Evolutionary conservation across 495 filamentous ascomycete species (phyloP).

Genomic region (Aspergillus ellipticus): DNA sequence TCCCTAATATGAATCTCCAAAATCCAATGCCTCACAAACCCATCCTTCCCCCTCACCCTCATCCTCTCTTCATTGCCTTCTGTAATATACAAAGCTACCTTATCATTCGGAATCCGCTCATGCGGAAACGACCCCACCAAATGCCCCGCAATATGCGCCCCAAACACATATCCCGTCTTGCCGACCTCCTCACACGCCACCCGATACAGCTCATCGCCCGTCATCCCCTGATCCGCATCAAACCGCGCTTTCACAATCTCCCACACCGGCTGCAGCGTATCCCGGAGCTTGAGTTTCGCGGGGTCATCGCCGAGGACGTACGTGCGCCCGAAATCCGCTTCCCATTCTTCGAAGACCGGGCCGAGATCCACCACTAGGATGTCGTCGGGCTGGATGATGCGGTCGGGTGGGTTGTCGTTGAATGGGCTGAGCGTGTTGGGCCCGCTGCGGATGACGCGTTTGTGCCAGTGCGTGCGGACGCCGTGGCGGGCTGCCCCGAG

Average conservation of each 20-base stretch:
- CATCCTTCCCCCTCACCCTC: slow-evolving; percentile 33
- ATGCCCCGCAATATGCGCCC: slow-evolving; percentile 44
- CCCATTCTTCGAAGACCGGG: slow-evolving; percentile 49
- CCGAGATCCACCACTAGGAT: slow-evolving; percentile 49
- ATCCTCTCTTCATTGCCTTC: slow-evolving; percentile 38
- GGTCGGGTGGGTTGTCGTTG: slow-evolving; percentile 46
- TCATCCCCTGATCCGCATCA: slow-evolving; percentile 33
- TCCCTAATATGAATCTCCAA: slow-evolving; percentile 50
- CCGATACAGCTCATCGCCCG: slow-evolving; percentile 39
- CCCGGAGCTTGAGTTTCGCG: slow-evolving; percentile 38
- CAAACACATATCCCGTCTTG: slow-evolving; percentile 37
- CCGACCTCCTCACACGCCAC: slow-evolving; percentile 28
- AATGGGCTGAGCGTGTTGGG: slow-evolving; percentile 46
- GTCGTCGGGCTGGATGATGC: slow-evolving; percentile 43
- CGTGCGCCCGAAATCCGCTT: slow-evolving; percentile 49
- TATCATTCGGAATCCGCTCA: slow-evolving; percentile 47
- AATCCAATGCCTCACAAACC: slow-evolving; percentile 46
- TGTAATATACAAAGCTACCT: slow-evolving; percentile 37
- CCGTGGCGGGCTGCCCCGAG: slow-evolving; percentile 41
- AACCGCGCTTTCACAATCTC: slow-evolving; percentile 34
- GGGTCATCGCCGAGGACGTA: slow-evolving; percentile 47
- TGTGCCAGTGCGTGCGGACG: slow-evolving; percentile 49
- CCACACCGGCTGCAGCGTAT: slow-evolving; percentile 44
- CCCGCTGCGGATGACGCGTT: slow-evolving; percentile 47
- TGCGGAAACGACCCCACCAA: slow-evolving; percentile 41